phyloP scores from a whole-genome alignment of 1,139 yeast genomes.

The Magnusiomyces ingens region DNA sequence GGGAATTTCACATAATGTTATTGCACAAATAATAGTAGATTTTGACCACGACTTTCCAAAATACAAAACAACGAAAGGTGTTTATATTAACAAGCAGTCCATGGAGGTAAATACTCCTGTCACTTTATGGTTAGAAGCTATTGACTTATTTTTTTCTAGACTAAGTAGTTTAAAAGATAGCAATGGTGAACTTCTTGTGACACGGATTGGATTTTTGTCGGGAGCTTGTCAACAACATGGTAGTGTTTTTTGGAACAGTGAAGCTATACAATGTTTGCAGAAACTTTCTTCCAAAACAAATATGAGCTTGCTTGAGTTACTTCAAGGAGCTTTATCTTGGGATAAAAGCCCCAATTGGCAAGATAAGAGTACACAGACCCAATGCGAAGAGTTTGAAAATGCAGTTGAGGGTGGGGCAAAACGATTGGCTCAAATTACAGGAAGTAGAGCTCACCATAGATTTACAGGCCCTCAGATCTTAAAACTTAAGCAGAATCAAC shows the following conservation, averaged over 20 bases:
- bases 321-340: constrained; percentile 47
- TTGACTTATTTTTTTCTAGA: constrained; percentile 54
- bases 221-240: constrained; percentile 96
- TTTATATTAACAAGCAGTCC: constrained; percentile 40
- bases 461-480: constrained; percentile 89
- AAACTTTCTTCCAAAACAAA: constrained; percentile 13
- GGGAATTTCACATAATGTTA: constrained; percentile 43
- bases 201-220: constrained; percentile 57
- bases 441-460: constrained; percentile 83
- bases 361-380: constrained; percentile 77
- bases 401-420: constrained; percentile 55
- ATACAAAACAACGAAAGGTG: constrained; percentile 68
- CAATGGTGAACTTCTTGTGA: constrained; percentile 3
- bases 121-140: constrained; percentile 80
- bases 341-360: constrained; percentile 87
- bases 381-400: constrained; percentile 55
- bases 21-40: constrained; percentile 56
- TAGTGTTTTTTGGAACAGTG: constrained; percentile 67
- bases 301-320: constrained; percentile 18
- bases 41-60: constrained; percentile 59
- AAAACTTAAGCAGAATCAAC: constrained; percentile 53
- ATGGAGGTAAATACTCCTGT: constrained; percentile 59
- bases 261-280: constrained; percentile 40
- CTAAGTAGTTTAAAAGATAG: not conserved
- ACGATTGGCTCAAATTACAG: constrained; percentile 60